Evolutionary conservation across 1,284 basidiomycete genomes (phyloP).

Genomic region (Phylloboletellus chloephorus): DNA sequence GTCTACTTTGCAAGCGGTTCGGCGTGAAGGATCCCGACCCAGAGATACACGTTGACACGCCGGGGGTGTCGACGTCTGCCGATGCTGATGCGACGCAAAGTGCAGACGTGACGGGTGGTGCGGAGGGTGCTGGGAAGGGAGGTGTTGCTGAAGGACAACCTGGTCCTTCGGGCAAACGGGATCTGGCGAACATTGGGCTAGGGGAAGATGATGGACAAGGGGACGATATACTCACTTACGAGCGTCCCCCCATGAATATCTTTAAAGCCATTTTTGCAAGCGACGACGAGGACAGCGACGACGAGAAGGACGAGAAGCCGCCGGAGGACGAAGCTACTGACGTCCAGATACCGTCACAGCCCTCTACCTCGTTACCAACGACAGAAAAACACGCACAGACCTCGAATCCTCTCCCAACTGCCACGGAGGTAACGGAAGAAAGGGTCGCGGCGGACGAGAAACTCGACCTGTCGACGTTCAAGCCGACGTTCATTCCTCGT

Average conservation of each 20-base stretch:
- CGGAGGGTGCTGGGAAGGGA: constrained; percentile 19
- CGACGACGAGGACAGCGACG: constrained; percentile 77
- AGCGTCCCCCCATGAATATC: constrained; percentile 84
- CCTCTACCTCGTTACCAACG: constrained; percentile 2
- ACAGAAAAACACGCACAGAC: background rate
- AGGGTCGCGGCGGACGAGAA: constrained; percentile 24
- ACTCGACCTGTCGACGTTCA: constrained; percentile 64
- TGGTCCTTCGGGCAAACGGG: constrained; percentile 37
- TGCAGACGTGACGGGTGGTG: constrained; percentile 9
- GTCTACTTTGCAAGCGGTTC: constrained; percentile 90
- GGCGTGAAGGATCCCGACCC: constrained; percentile 82
- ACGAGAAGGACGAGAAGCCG: constrained; percentile 42
- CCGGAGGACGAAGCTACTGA: constrained; percentile 33
- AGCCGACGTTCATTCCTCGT: constrained; percentile 75
- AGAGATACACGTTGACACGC: constrained; percentile 23
- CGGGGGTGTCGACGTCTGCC: constrained; percentile 20
- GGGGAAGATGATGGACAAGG: constrained; percentile 89
- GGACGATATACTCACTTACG: constrained; percentile 79
- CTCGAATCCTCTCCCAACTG: background rate
- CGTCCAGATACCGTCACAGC: constrained; percentile 4
- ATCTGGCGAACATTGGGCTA: constrained; percentile 73
- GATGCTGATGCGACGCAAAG: constrained; percentile 14
- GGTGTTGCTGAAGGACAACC: constrained; percentile 11
- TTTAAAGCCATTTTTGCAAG: constrained; percentile 95
- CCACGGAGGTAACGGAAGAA: background rate